Percentiles rank a stretch among this genome's conserved stretches.
Conservation (phyloP, 2,329 filamentous ascomycete species). For the Aureobasidium sp. region DNA sequence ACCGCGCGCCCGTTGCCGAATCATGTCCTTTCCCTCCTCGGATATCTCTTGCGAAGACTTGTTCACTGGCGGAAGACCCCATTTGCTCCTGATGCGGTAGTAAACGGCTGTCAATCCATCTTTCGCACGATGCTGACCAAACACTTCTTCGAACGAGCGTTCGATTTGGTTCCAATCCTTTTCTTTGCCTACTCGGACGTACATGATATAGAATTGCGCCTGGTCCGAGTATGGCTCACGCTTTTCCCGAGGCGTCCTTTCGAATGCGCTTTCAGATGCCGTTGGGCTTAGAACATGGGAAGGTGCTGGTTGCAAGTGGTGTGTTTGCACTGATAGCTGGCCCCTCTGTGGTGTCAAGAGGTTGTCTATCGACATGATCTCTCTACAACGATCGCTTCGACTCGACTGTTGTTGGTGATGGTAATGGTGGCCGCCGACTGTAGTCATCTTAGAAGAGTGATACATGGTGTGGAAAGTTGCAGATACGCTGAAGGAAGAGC, state of each 20-base stretch:
- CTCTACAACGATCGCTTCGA: constrained; percentile 5
- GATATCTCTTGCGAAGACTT: constrained; percentile 21
- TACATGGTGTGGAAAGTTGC: background rate
- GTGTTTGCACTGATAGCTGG: background rate
- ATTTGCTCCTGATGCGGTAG: constrained; percentile 25
- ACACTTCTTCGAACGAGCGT: constrained; percentile 14
- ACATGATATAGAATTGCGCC: constrained; percentile 27
- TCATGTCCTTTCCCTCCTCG: constrained; percentile 19
- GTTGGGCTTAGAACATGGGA: background rate
- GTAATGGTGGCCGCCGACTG: background rate
- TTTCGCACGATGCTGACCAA: constrained; percentile 18
- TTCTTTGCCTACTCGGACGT: constrained; percentile 16
- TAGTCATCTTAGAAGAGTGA: background rate
- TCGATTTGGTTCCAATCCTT: constrained; percentile 16
- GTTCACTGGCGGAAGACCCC: constrained; percentile 25
- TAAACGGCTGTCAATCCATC: constrained; percentile 26
- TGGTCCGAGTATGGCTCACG: constrained; percentile 23
- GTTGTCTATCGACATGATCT: constrained; percentile 11
- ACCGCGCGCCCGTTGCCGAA: constrained; percentile 19
- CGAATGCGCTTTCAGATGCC: background rate
- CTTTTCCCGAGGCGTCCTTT: constrained; percentile 8
- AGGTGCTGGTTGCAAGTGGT: background rate
- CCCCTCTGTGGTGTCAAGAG: constrained; percentile 2
- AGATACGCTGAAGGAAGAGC: background rate
- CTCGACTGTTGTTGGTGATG: constrained; percentile 1